Evolutionary conservation across 2,329 filamentous ascomycete species (phyloP).

Genomic region (Calonectria hongkongensis): DNA sequence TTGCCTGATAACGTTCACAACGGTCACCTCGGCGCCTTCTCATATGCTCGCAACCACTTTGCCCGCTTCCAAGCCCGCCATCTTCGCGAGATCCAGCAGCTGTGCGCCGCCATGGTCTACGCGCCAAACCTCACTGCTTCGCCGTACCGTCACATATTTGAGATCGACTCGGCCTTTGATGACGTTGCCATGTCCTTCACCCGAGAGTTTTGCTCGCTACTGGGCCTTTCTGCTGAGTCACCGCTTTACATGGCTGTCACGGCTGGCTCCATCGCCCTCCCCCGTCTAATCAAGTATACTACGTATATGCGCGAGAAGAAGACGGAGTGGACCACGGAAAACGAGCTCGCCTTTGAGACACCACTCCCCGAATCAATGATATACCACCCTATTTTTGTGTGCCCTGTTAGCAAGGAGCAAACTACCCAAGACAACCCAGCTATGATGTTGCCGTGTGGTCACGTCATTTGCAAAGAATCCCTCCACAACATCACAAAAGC

Average conservation of each 20-base stretch:
- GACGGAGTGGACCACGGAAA: conserved; percentile 94
- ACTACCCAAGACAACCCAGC: conserved; percentile 94
- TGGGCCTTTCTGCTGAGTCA: conserved; percentile 92
- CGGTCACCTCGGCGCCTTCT: conserved; percentile 79
- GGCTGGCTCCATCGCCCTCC: conserved; percentile 92
- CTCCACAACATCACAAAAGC: conserved; percentile 87
- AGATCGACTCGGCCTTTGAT: conserved; percentile 84
- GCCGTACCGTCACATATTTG: conserved; percentile 87
- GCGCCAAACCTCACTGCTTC: conserved; percentile 83
- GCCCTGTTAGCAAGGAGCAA: conserved; percentile 97
- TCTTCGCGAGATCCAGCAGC: conserved; percentile 84
- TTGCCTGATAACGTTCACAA: conserved; percentile 72
- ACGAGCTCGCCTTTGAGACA: conserved; percentile 89
- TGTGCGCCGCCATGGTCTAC: conserved; percentile 88
- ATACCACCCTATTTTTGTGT: conserved; percentile 98
- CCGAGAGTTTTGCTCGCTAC: conserved; percentile 93
- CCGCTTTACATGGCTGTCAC: conserved; percentile 95
- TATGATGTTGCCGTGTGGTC: conserved; percentile 97
- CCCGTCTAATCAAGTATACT: conserved; percentile 90
- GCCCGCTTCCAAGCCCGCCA: conserved; percentile 84
- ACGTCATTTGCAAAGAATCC: conserved; percentile 92
- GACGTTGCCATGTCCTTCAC: conserved; percentile 93
- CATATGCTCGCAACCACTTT: conserved; percentile 86
- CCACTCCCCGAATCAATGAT: conserved; percentile 76
- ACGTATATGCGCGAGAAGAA: conserved; percentile 90